These are phyloP conservation scores for Mycena rosella DNA, from an alignment of 768 basidiomycete genomes.

Conservation along the genomic window DNA sequence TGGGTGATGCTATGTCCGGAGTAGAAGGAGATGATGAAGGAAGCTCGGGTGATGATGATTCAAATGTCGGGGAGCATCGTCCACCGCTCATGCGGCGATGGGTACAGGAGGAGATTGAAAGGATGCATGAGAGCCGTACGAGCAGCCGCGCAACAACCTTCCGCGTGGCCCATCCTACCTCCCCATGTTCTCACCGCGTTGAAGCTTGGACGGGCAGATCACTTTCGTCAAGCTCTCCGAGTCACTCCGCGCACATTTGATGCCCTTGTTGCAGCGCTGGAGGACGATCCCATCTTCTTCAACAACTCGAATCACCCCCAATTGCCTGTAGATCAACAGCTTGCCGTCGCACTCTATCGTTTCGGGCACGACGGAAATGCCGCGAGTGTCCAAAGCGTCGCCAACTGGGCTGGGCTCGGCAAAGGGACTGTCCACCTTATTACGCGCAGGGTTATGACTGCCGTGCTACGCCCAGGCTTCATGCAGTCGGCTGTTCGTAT, in stretches of 20 bases:
- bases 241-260: slow-evolving; percentile 51
- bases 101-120: background rate
- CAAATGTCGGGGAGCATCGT: too few relatives aligned
- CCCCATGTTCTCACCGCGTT: slow-evolving; percentile 37
- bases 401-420: slow-evolving; percentile 52
- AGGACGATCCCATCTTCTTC: slow-evolving; percentile 42
- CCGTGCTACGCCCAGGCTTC: slow-evolving; percentile 43
- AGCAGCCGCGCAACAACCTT: slow-evolving; percentile 11
- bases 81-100: too few relatives aligned
- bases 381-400: slow-evolving; percentile 45
- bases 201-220: slow-evolving; percentile 41
- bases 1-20: too few relatives aligned
- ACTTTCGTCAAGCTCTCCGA: slow-evolving; percentile 48
- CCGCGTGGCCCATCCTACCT: slow-evolving; percentile 25
- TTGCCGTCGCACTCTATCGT: slow-evolving; percentile 53
- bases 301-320: slow-evolving; percentile 46
- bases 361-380: slow-evolving; percentile 58
- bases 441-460: slow-evolving; percentile 37
- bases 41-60: too few relatives aligned
- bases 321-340: slow-evolving; percentile 44
- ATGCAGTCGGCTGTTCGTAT: slow-evolving; percentile 41
- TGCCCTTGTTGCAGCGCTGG: slow-evolving; percentile 39
- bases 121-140: slow-evolving; percentile 25
- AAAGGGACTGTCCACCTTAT: slow-evolving; percentile 46
- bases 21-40: too few relatives aligned